These are phyloP conservation scores for Pinus tabuliformis DNA, from an alignment of 75 land plant species.

Conservation along the genomic window DNA sequence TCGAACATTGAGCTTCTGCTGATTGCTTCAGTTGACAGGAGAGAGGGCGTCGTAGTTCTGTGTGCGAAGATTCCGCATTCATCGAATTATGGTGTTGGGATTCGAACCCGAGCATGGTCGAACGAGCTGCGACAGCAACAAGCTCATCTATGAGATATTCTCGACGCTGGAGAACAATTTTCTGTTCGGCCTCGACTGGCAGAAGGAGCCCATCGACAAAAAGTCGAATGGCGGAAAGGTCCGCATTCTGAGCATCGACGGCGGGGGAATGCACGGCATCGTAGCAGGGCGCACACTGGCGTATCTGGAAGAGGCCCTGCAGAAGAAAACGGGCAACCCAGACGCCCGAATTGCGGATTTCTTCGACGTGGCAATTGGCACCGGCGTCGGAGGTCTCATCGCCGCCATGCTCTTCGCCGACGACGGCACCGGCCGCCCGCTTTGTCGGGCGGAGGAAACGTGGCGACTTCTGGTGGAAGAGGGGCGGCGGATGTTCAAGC, in stretches of 20 bases:
- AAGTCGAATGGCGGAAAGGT: slow-evolving; percentile 19
- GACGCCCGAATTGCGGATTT: slow-evolving; percentile 66
- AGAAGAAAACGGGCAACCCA: slow-evolving; percentile 50
- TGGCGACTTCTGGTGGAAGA: slow-evolving; percentile 30
- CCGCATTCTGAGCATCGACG: slow-evolving; percentile 81
- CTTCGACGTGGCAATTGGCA: slow-evolving; percentile 88
- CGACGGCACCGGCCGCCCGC: slow-evolving; percentile 31
- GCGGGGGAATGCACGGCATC: slow-evolving; percentile 55
- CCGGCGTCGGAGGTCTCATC: slow-evolving; percentile 76
- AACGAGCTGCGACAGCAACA: neutral
- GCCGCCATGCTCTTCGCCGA: slow-evolving; percentile 50
- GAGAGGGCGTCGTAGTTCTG: too few species aligned
- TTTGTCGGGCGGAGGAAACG: slow-evolving; percentile 51
- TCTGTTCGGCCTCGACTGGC: slow-evolving; percentile 10
- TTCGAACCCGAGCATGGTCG: too few species aligned
- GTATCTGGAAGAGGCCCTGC: slow-evolving; percentile 61
- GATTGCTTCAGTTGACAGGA: too few species aligned
- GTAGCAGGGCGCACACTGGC: slow-evolving; percentile 66
- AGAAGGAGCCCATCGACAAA: neutral
- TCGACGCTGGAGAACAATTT: slow-evolving; percentile 58
- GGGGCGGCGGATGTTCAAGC: slow-evolving; percentile 38
- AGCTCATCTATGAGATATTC: slow-evolving; percentile 53
- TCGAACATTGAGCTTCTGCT: too few species aligned
- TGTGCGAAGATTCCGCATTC: too few species aligned
- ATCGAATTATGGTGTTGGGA: too few species aligned